These are phyloP conservation scores for Diatrype stigma DNA, from an alignment of 2,329 filamentous ascomycete species.

Conservation along the genomic window DNA sequence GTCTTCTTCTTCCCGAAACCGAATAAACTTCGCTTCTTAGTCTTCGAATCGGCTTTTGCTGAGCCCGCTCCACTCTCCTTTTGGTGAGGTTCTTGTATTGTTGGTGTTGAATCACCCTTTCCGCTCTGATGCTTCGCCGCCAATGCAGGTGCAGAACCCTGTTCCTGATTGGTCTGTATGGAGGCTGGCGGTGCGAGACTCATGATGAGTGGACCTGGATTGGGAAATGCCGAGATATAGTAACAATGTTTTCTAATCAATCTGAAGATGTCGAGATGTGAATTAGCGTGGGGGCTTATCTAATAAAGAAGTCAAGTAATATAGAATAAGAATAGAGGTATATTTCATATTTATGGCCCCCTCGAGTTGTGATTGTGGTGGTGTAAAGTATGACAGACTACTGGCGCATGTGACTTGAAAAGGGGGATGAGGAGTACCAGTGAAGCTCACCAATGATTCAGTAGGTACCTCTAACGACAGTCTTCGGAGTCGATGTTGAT, in stretches of 20 bases:
- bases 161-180: slow-evolving; percentile 22
- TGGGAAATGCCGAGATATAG: slow-evolving; percentile 9
- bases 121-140: slow-evolving; percentile 14
- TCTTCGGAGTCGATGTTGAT: not conserved
- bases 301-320: not conserved
- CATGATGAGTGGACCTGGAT: slow-evolving; percentile 17
- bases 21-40: slow-evolving; percentile 56
- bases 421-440: not conserved
- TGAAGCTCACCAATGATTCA: not conserved
- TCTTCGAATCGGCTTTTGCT: slow-evolving; percentile 33
- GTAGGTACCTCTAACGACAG: not conserved
- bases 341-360: not conserved
- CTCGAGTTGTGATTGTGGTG: not conserved
- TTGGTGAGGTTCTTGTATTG: slow-evolving; percentile 20
- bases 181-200: slow-evolving; percentile 27
- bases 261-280: not conserved
- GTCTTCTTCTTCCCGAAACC: slow-evolving; percentile 60
- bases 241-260: slow-evolving; percentile 10
- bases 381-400: not conserved
- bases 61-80: slow-evolving; percentile 24
- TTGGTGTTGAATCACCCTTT: slow-evolving; percentile 29
- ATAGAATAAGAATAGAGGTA: not conserved
- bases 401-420: not conserved
- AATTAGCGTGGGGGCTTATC: not conserved
- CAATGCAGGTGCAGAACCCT: slow-evolving; percentile 21